These are phyloP conservation scores for Aspergillus pseudotamarii DNA, from an alignment of 2,329 filamentous ascomycete species.

Conservation along the genomic window DNA sequence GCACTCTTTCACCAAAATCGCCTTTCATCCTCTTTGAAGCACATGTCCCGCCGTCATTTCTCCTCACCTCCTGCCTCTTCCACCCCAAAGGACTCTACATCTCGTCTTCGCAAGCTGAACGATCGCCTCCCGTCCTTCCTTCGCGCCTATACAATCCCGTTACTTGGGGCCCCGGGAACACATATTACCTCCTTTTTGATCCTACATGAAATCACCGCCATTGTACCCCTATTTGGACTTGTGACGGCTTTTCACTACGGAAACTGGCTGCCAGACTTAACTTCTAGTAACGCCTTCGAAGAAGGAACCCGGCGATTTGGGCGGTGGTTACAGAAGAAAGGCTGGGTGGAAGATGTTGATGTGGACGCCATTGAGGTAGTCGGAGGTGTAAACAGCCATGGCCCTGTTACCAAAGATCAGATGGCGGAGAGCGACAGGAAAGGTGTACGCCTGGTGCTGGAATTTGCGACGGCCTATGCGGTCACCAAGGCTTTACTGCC, in stretches of 20 bases:
- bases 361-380: conserved; percentile 41
- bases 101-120: conserved; percentile 40
- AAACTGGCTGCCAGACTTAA: conserved; percentile 67
- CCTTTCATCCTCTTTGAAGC: conserved; percentile 15
- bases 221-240: conserved; percentile 76
- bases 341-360: conserved; percentile 67
- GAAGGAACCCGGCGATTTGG: conserved; percentile 75
- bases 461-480: conserved; percentile 86
- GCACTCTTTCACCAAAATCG: conserved; percentile 14
- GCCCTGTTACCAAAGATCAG: conserved; percentile 24
- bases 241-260: conserved; percentile 79
- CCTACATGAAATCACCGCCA: conserved; percentile 87
- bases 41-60: conserved; percentile 21
- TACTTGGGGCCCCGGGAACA: conserved; percentile 76
- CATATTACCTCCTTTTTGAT: conserved; percentile 85
- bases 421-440: conserved; percentile 33
- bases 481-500: conserved; percentile 86
- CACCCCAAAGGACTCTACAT: conserved; percentile 28
- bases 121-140: conserved; percentile 66
- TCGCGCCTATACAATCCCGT: conserved; percentile 67
- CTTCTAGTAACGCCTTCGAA: conserved; percentile 40
- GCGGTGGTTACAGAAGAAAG: conserved; percentile 73
- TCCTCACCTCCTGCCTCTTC: conserved; percentile 25
- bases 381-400: conserved; percentile 9
- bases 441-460: conserved; percentile 60